Evolutionary conservation across 495 filamentous ascomycete species (phyloP).

Genomic region (Amphirosellinia nigrospora): DNA sequence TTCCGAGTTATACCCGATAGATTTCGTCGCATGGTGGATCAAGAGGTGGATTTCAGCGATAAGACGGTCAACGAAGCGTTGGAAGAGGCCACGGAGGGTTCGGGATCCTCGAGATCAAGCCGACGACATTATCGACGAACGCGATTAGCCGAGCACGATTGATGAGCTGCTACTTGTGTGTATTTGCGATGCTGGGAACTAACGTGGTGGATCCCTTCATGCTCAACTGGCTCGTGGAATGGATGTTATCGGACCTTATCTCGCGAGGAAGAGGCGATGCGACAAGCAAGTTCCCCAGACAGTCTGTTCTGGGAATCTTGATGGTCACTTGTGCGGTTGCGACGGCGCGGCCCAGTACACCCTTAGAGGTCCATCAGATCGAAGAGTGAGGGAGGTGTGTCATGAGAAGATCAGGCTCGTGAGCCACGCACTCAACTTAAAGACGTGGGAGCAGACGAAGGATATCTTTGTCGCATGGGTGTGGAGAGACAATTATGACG

Average conservation of each 20-base stretch:
- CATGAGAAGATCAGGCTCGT: conserved; percentile 28
- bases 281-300: conserved; percentile 25
- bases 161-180: conserved; percentile 28
- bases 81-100: conserved; percentile 17
- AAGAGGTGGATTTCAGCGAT: conserved; percentile 21
- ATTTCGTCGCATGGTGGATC: conserved; percentile 26
- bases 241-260: conserved; percentile 28
- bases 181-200: conserved; percentile 27
- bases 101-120: conserved; percentile 17
- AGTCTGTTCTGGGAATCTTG: conserved; percentile 30
- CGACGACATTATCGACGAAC: conserved; percentile 23
- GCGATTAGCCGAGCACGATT: conserved; percentile 25
- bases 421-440: conserved; percentile 27
- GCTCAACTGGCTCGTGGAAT: conserved; percentile 29
- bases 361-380: conserved; percentile 25
- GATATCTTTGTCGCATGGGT: conserved; percentile 26
- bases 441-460: conserved; percentile 29
- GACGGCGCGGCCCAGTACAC: conserved; percentile 26
- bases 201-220: conserved; percentile 27
- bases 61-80: conserved; percentile 27
- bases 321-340: conserved; percentile 28
- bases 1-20: conserved; percentile 26
- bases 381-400: conserved; percentile 27
- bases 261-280: conserved; percentile 28
- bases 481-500: conserved; percentile 27